Evolutionary conservation across 1,284 basidiomycete genomes (phyloP).

Genomic region (Lignosus rhinocerotis): DNA sequence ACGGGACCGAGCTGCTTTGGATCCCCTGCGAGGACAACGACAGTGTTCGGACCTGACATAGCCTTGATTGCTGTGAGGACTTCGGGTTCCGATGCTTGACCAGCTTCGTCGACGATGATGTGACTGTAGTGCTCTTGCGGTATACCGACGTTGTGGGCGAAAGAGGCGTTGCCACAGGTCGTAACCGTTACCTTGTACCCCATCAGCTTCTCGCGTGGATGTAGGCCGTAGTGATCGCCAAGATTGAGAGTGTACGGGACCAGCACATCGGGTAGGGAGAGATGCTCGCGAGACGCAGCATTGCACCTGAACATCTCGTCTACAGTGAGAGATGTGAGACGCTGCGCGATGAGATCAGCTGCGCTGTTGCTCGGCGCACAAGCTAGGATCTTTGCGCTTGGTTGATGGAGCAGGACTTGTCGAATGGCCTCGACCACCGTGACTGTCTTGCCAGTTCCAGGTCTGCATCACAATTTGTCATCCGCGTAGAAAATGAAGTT

Average conservation of each 20-base stretch:
- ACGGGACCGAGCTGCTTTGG: constrained; percentile 61
- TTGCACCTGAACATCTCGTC: constrained; percentile 61
- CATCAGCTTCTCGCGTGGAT: constrained; percentile 41
- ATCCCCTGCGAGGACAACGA: constrained; percentile 57
- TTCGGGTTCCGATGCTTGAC: constrained; percentile 62
- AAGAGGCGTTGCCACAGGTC: constrained; percentile 61
- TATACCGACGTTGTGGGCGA: constrained; percentile 56
- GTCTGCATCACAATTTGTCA: constrained; percentile 35
- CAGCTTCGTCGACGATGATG: constrained; percentile 70
- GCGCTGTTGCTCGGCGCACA: constrained; percentile 68
- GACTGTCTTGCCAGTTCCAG: constrained; percentile 71
- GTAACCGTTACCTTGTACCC: constrained; percentile 56
- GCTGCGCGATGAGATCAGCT: constrained; percentile 58
- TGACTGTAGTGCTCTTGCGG: constrained; percentile 58
- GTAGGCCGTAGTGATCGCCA: constrained; percentile 49
- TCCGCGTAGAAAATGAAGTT: not conserved
- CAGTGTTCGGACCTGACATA: constrained; percentile 41
- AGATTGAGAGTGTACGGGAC: constrained; percentile 40
- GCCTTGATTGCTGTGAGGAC: constrained; percentile 54
- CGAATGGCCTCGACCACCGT: constrained; percentile 65
- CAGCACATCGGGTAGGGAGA: constrained; percentile 45
- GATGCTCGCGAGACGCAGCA: constrained; percentile 55
- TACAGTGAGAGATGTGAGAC: constrained; percentile 42
- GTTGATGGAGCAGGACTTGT: constrained; percentile 49
- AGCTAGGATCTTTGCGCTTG: constrained; percentile 52